Base-by-base conservation (phyloP, 208 protist genomes). In the Acanthamoeba triangularis region DNA sequence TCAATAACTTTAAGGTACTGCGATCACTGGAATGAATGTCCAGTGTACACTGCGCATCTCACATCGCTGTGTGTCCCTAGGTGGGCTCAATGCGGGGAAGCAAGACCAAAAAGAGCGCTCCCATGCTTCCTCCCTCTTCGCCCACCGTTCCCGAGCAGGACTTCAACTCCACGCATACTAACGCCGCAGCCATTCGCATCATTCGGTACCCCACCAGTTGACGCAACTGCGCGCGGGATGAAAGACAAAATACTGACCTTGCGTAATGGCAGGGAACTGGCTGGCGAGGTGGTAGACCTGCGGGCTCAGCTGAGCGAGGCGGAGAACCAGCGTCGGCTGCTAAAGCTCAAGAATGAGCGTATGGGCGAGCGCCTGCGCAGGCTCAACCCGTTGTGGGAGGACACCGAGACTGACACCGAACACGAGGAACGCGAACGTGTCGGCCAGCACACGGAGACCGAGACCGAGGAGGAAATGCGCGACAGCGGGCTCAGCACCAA, bases 1-100 rank as follows among this genome's bases (percentile, higher is more conserved):
- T 87, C n/a, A 87, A 87, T 16, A 87, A 87, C 8, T 61, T 87
- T 23, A 87, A 87, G n/a, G 78, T 87, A n/a, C 44, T 61, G 33
- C 16, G 72, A 30, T 69, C 56, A 11, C 23, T n/a, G 8, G 4
- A 16, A 59, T 7, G 16, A 59, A 5, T n/a, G 20, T 23, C 67
- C 67, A 69, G 16, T 10, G 30, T 74, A 30, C n/a, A 20, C 28
- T 30, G 25, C 33, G 20, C 14, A 35, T 74, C 25, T 30, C 33
- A 33, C 30, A 74, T n/a, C 25, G 1, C 35, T 16, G 0, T 28
- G 8, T 28, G 0, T 28, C 33, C 63, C 65, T 35, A 87, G 78
- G 78, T 87, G 37, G 78, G n/a, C 25, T 41, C 78, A 16, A 87
- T 87, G 23, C 78, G 78, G 44, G 49, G n/a, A 23, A 87, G n/a